These are phyloP conservation scores for Candida sithepensis DNA, from an alignment of 805 yeast genomes.

Conservation along the genomic window DNA sequence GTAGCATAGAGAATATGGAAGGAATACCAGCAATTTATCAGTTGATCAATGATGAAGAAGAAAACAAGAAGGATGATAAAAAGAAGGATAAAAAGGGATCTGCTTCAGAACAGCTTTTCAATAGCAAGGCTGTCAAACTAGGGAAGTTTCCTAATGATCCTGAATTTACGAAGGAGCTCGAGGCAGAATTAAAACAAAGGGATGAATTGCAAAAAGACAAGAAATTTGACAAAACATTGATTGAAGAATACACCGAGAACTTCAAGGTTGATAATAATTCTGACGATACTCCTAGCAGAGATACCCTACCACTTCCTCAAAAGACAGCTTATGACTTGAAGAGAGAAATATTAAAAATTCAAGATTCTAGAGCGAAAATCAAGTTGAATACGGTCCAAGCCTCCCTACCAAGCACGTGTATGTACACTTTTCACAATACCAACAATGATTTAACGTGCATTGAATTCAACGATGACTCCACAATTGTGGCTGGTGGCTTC, in stretches of 20 bases:
- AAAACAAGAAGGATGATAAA: conserved; percentile 11
- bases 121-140: conserved; percentile 68
- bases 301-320: conserved; percentile 79
- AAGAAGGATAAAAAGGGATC: conserved; percentile 18
- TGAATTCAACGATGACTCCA: conserved; percentile 83
- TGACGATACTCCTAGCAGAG: conserved; percentile 70
- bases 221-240: conserved; percentile 38
- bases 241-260: conserved; percentile 63
- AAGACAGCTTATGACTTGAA: conserved; percentile 78
- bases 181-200: conserved; percentile 73
- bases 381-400: conserved; percentile 69
- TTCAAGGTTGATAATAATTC: conserved; percentile 48
- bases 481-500: conserved; percentile 89
- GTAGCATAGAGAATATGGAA: conserved; percentile 35
- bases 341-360: conserved; percentile 71
- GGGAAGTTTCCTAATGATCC: conserved; percentile 86
- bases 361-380: conserved; percentile 76
- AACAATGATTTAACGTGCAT: conserved; percentile 83
- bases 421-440: conserved; percentile 97
- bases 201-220: conserved; percentile 49
- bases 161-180: conserved; percentile 79
- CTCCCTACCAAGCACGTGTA: conserved; percentile 88
- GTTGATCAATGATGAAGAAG: conserved; percentile 27
- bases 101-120: conserved; percentile 50
- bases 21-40: conserved; percentile 45